Base-by-base conservation (phyloP, 768 basidiomycete species). In the Tremella mesenterica region DNA sequence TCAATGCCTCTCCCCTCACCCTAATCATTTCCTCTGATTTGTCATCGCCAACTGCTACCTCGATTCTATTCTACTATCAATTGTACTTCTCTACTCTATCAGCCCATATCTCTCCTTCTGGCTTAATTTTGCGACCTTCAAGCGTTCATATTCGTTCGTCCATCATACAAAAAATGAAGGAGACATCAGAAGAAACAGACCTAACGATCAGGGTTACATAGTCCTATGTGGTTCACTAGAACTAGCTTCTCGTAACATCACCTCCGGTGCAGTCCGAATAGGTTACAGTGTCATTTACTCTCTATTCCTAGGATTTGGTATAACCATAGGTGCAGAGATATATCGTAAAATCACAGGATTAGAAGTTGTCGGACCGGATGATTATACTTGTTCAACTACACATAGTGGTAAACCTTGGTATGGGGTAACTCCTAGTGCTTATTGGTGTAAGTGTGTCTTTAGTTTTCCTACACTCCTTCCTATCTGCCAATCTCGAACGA, bases 241-340 rank as follows among this genome's bases (percentile, higher is more conserved):
- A 66, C 74, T 89, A 20, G 81, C 86, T 54, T 84, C 86, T 2
- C 80, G 86, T 16, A 86, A 85, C 57, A 83, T 92, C 63, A 81
- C 88, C 27, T 78, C 86, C 0, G 87, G 89, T n/a, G 83, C 86
- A 10, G 87, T 90, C 28, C 79, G 86, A 33, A 77, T 90, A 14
- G 85, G 85, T 60, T 90, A 85, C 63, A 80, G 85, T 23, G 77
- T 86, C 48, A 70, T 77, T 26, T 91, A 90, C 65, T 83, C 85
- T n/a, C 64, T 76, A 10, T 77, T 76, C 71, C 63, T 77, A 13
- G 75, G 71, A 43, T 69, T 91, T 67, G 88, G 89, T 4, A 80
- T 89, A 9, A 81, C 86, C 0, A 86, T 90, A 43, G 87, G 88
- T 3, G 83, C 81, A 0, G 78, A 85, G 56, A 66, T 85, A 2